These are phyloP conservation scores for Pseudonitzschia delicatissima DNA, from an alignment of 108 stramenopile genomes.

Conservation along the genomic window DNA sequence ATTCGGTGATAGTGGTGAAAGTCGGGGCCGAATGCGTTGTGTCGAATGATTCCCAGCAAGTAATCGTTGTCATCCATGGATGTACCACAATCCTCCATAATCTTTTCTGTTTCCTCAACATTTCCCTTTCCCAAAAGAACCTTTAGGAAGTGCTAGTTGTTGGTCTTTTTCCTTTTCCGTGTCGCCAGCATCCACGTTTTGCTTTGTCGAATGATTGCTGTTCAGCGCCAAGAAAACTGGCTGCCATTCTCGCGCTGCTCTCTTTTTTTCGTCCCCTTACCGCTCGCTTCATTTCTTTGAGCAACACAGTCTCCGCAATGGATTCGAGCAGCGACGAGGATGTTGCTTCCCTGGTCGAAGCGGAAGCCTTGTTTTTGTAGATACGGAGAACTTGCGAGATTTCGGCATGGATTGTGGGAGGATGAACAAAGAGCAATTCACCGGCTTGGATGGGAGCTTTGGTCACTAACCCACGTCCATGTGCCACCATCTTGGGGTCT, in stretches of 20 bases:
- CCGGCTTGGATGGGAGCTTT: constrained; percentile 58
- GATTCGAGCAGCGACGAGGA: constrained; percentile 36
- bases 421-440: constrained; percentile 68
- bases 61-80: constrained; percentile 22
- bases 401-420: constrained; percentile 43
- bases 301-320: constrained; percentile 44
- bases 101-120: neutral
- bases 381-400: constrained; percentile 9
- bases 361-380: constrained; percentile 15
- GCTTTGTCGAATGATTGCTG: constrained; percentile 6
- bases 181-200: neutral
- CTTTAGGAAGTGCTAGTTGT: neutral
- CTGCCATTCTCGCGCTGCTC: neutral
- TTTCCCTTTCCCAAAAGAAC: constrained; percentile 2
- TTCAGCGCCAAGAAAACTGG: constrained; percentile 20
- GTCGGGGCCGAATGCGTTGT: constrained; percentile 82
- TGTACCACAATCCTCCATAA: neutral
- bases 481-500: neutral
- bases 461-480: constrained; percentile 52
- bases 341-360: neutral
- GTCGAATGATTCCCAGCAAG: constrained; percentile 51
- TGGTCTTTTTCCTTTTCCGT: constrained; percentile 16
- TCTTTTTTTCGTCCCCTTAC: neutral
- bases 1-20: constrained; percentile 51
- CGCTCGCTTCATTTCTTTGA: constrained; percentile 45